phyloP scores from a whole-genome alignment of 2,329 filamentous ascomycete species.

The Graphiopsis chlorocephala region DNA sequence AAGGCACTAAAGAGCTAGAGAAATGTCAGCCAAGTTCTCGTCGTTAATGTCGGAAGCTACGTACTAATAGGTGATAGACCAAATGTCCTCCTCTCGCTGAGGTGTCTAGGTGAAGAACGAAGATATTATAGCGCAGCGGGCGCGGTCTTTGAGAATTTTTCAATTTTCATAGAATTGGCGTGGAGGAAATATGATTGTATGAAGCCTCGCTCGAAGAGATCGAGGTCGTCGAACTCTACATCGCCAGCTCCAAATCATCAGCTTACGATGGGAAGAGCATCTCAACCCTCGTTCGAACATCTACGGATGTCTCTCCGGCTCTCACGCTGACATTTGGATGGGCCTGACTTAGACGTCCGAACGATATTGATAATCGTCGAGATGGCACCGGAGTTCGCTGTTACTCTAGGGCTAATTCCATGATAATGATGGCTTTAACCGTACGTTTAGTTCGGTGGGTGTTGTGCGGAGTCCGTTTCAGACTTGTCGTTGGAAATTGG shows the following conservation, averaged over 20 bases:
- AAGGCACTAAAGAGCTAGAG: too few species aligned
- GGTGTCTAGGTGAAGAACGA: too few species aligned
- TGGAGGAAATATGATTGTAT: background rate
- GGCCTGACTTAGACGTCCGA: background rate
- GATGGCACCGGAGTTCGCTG: background rate
- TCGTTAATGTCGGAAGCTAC: too few species aligned
- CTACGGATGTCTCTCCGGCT: background rate
- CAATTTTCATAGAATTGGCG: background rate
- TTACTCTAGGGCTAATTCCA: background rate
- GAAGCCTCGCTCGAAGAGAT: background rate
- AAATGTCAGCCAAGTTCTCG: too few species aligned
- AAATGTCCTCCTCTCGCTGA: too few species aligned
- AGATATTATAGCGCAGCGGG: background rate
- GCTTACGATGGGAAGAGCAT: background rate
- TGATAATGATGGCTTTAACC: background rate
- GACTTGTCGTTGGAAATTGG: background rate
- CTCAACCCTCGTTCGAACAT: background rate
- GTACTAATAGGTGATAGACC: too few species aligned
- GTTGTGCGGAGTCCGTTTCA: background rate
- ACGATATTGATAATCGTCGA: background rate
- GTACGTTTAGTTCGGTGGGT: background rate
- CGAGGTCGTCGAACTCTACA: background rate
- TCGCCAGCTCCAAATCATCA: background rate
- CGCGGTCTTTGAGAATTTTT: too few species aligned
- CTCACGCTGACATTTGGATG: background rate